Base-by-base conservation (phyloP, 257 asterid genomes). In the Ballota nigra region DNA sequence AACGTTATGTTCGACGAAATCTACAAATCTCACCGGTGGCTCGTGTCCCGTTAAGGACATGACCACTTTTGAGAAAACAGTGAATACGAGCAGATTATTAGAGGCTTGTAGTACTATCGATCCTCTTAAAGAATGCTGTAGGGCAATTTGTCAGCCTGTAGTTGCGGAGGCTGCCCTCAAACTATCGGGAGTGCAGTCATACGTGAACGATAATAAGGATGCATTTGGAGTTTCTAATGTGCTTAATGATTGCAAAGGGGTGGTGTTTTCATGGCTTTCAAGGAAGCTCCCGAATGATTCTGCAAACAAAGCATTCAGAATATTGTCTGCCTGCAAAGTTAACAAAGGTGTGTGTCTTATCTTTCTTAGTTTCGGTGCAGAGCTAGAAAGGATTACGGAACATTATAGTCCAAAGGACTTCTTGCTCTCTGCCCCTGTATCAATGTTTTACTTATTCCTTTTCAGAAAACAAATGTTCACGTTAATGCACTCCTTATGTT, bases 111-210 rank as follows among this genome's bases (percentile, higher is more conserved):
- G 90, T 81, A 80, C 83, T 0, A 84, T 95, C 55, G 98, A 95
- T 82, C 92, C 90, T 67, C 89, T 89, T 66, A 95, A 92, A 79
- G 99, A 92, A 83, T 95, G 99, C 72, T 95, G 99, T 80, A 81
- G 97, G 65, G 84, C 96, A n/a, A 74, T 79, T 67, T 92, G 99
- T 82, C 97, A 86, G 79, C 97, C 96, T 6, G 98, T 83, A 23
- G 81, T 95, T 75, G 83, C 88, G 89, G 97, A 89, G 86, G 97
- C 96, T 71, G 89, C 96, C 33, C 89, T 92, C 75, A 90, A 83
- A 83, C 71, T 95, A 47, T 84, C 96, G 0, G 92, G 92, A 60
- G 83, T 75, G 22, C 88, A 85, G 75, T 73, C 92, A 6, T 70
- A 68, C 68, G 68, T 82, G 82, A 79, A 58, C 11, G 91, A 79